Evolutionary conservation across 345 rosid species (phyloP).

Genomic region (Eucalyptus curtisii): DNA sequence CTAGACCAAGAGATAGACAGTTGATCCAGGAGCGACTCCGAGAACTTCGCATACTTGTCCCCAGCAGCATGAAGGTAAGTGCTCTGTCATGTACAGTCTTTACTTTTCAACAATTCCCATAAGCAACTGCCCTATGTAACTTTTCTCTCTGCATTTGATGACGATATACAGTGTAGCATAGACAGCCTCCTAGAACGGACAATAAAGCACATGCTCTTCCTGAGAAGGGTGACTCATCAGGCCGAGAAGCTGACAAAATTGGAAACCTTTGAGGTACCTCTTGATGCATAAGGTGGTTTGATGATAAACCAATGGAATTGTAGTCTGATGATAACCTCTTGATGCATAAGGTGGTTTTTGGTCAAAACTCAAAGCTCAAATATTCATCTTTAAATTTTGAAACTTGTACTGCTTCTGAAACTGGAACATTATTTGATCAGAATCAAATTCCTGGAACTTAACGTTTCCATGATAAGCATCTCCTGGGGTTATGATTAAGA

Average conservation of each 20-base stretch:
- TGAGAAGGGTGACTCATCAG: slow-evolving; percentile 34
- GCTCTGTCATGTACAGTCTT: not conserved
- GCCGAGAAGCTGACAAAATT: slow-evolving; percentile 39
- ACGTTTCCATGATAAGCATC: not conserved
- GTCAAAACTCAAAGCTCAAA: not conserved
- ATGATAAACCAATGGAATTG: not conserved
- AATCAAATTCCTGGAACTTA: not conserved
- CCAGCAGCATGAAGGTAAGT: not conserved
- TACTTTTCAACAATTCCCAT: not conserved
- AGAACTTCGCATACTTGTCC: slow-evolving; percentile 58
- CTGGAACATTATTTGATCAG: not conserved
- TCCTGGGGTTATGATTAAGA: not conserved
- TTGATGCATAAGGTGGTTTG: not conserved
- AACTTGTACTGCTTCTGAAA: not conserved
- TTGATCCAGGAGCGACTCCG: slow-evolving; percentile 57
- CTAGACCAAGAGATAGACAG: slow-evolving; percentile 66
- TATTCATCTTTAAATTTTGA: not conserved
- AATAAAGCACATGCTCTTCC: slow-evolving; percentile 42
- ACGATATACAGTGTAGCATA: slow-evolving; percentile 52
- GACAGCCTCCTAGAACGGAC: slow-evolving; percentile 53
- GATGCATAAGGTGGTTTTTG: not conserved
- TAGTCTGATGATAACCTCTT: not conserved
- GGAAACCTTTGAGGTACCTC: slow-evolving; percentile 29
- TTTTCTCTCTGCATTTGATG: not conserved
- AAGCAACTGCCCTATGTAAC: not conserved